Percentiles rank a stretch among this genome's conserved stretches.
Conservation (phyloP, 164 flowering plant genomes). For the Santalum album region DNA sequence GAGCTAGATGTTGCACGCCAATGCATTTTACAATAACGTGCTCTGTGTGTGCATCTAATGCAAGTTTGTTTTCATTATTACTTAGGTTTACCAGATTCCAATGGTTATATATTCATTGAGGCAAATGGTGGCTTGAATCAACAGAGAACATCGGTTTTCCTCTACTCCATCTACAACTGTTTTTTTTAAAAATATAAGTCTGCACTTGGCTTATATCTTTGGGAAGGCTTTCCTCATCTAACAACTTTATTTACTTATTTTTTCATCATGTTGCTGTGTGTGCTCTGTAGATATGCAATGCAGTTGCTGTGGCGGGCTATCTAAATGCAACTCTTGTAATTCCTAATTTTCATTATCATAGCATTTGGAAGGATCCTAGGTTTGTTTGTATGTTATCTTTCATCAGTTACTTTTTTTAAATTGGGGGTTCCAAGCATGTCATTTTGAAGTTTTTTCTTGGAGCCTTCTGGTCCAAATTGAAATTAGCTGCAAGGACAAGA, state of each 20-base stretch:
- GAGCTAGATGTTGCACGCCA: neutral
- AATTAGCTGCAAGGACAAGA: neutral
- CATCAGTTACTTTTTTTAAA: neutral
- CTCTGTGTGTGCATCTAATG: neutral
- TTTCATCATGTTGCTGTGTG: slow-evolving; percentile 8
- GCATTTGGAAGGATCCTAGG: slow-evolving; percentile 99
- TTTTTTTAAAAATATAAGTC: neutral
- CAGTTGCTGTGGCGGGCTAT: slow-evolving; percentile 95
- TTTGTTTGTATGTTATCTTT: slow-evolving; percentile 17
- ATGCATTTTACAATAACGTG: neutral
- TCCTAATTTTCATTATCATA: slow-evolving; percentile 89
- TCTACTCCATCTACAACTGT: slow-evolving; percentile 1
- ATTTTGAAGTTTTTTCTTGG: neutral
- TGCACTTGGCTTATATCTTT: neutral
- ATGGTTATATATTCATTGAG: slow-evolving; percentile 86
- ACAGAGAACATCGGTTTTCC: slow-evolving; percentile 82
- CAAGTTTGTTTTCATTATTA: slow-evolving; percentile 6
- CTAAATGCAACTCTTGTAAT: slow-evolving; percentile 93
- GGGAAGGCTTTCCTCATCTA: neutral
- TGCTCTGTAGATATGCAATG: slow-evolving; percentile 86
- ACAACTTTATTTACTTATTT: slow-evolving; percentile 10
- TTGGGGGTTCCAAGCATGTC: too few species aligned
- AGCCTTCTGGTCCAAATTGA: neutral
- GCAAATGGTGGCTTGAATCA: slow-evolving; percentile 99
- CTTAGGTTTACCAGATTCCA: slow-evolving; percentile 82